A percentile compares a stretch with the other conserved stretches of the same genome.
Conservation (phyloP, 345 rosid species). For the Gossypium ekmanianum region DNA sequence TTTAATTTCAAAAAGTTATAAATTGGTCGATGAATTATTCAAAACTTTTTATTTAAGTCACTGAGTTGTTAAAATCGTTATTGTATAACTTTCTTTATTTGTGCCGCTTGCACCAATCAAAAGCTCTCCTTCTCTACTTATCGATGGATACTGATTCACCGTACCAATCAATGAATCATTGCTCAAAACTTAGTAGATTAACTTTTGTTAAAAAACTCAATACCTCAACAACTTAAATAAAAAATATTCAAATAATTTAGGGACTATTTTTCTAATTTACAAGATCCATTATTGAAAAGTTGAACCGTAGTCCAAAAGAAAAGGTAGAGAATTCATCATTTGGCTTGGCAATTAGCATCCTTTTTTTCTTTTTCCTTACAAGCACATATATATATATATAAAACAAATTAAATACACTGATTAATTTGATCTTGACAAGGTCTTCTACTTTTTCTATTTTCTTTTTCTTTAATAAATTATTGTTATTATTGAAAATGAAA, state of each 20-base stretch:
- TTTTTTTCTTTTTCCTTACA: not conserved
- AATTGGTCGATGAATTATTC: no score
- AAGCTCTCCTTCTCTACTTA: no score
- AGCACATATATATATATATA: not conserved
- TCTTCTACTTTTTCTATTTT: not conserved
- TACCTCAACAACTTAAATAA: no score
- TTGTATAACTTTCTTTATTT: no score
- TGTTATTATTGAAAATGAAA: not conserved
- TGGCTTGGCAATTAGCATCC: not conserved
- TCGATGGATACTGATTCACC: no score
- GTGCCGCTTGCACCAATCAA: fast-evolving
- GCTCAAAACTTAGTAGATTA: no score
- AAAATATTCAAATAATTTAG: not conserved
- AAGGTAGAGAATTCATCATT: not conserved
- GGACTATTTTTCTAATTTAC: not conserved
- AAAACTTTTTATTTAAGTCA: no score
- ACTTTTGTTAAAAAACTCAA: no score
- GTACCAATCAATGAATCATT: no score
- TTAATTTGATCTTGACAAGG: constrained; percentile 6
- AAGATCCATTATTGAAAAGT: not conserved
- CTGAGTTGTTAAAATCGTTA: fast-evolving
- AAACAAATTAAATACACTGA: not conserved
- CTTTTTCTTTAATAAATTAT: not conserved
- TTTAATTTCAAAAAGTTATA: no score
- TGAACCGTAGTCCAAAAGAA: not conserved